Evolutionary conservation across 169 alveolate genomes (phyloP).

Genomic region (Plasmodium blacklocki): DNA sequence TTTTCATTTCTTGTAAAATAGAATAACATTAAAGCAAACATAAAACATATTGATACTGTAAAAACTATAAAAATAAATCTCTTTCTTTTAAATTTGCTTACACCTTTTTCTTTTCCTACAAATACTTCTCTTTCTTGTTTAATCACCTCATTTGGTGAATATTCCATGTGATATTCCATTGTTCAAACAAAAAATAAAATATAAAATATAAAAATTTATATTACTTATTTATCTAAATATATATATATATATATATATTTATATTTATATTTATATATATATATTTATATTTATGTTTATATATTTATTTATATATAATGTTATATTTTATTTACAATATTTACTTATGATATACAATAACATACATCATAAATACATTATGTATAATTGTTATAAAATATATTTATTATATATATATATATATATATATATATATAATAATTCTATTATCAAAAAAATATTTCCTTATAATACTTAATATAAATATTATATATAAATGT

Average conservation of each 20-base stretch:
- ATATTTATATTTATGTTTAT: background rate
- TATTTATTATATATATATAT: no score
- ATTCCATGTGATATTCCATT: conserved; percentile 52
- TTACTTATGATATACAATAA: no score
- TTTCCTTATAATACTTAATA: no score
- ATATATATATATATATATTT: conserved; percentile 1
- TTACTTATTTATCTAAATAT: no score
- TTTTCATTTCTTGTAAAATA: conserved; percentile 9
- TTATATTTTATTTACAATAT: no score
- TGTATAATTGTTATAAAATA: no score
- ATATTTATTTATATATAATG: no score
- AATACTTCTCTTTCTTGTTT: conserved; percentile 31
- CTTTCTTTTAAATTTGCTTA: background rate
- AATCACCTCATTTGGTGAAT: background rate
- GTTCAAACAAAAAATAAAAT: conserved; percentile 2
- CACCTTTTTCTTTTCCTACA: conserved; percentile 12
- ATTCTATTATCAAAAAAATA: no score
- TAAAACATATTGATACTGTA: conserved; percentile 11
- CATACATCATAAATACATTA: no score
- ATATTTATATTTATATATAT: background rate
- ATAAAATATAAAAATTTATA: no score
- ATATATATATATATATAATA: no score
- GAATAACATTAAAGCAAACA: conserved; percentile 1
- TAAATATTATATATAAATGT: no score
- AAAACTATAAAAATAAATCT: background rate